Conservation (phyloP, 2,329 filamentous ascomycete genomes). For the Cladosporium sp. region DNA sequence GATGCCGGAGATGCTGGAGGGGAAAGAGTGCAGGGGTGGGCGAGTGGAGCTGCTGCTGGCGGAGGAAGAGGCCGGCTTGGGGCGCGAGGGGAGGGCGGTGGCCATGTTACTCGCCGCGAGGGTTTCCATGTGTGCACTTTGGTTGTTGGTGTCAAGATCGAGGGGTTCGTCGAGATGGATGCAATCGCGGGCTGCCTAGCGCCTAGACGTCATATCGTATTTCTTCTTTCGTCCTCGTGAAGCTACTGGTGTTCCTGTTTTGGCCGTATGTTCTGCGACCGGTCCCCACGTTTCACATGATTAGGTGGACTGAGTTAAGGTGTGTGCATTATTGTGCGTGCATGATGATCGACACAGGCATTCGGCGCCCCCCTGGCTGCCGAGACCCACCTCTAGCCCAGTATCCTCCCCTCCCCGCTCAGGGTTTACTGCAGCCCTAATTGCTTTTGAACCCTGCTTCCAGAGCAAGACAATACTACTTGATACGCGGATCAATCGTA, state of each 20-base stretch:
- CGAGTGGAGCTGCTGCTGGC: slow-evolving; percentile 24
- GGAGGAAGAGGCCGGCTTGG: slow-evolving; percentile 26
- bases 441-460: not conserved
- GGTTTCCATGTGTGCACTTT: slow-evolving; percentile 4
- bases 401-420: not conserved
- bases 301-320: not conserved
- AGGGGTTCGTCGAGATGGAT: not conserved
- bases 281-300: slow-evolving; percentile 2
- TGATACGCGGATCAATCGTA: too few species aligned
- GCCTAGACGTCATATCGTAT: not conserved
- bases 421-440: not conserved
- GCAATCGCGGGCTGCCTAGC: not conserved
- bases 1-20: slow-evolving; percentile 38
- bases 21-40: slow-evolving; percentile 37
- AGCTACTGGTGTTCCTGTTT: not conserved
- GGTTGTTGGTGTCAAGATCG: not conserved
- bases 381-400: not conserved
- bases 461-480: too few species aligned
- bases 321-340: not conserved
- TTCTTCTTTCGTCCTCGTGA: not conserved
- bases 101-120: slow-evolving; percentile 1
- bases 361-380: not conserved
- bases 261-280: not conserved
- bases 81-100: slow-evolving; percentile 24
- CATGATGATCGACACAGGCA: not conserved